These are phyloP conservation scores for Reticulascus tulasneorum DNA, from an alignment of 2,329 filamentous ascomycete genomes.

Conservation along the genomic window DNA sequence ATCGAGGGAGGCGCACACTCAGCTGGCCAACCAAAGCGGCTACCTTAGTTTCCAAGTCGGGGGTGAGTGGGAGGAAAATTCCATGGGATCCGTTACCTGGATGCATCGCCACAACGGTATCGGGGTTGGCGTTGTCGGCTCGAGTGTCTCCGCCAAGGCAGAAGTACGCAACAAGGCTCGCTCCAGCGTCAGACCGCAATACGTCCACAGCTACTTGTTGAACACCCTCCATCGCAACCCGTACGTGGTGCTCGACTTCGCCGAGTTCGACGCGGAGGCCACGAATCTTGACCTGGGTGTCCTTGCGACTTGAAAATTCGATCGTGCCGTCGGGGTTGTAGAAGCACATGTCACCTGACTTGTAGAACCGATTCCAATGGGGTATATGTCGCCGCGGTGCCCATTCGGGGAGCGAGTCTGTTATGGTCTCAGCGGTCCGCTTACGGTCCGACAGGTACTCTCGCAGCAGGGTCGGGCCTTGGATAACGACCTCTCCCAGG, in stretches of 20 bases:
- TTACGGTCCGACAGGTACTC: conserved; percentile 15
- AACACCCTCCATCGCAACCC: background rate
- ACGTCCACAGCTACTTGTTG: conserved; percentile 1
- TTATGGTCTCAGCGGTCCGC: background rate
- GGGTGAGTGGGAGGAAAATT: background rate
- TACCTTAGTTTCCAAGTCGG: background rate
- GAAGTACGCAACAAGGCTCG: background rate
- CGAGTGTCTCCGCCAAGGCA: background rate
- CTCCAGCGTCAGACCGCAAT: background rate
- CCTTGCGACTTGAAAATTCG: conserved; percentile 17
- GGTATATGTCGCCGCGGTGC: background rate
- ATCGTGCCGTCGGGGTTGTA: background rate
- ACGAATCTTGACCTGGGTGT: conserved; percentile 39
- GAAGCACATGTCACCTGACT: conserved; percentile 2
- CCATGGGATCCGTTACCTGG: background rate
- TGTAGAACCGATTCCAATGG: conserved; percentile 5
- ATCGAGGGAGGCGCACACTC: conserved; percentile 7
- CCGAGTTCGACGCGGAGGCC: conserved; percentile 41
- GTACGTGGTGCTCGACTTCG: conserved; percentile 3
- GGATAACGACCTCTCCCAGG: conserved; percentile 21
- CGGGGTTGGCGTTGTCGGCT: background rate
- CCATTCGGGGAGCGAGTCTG: background rate
- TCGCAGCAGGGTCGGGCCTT: conserved; percentile 17
- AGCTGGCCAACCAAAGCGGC: background rate
- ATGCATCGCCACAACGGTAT: too few species aligned